Base-by-base conservation (phyloP, 345 rosid species). In the Arabis alpina region DNA sequence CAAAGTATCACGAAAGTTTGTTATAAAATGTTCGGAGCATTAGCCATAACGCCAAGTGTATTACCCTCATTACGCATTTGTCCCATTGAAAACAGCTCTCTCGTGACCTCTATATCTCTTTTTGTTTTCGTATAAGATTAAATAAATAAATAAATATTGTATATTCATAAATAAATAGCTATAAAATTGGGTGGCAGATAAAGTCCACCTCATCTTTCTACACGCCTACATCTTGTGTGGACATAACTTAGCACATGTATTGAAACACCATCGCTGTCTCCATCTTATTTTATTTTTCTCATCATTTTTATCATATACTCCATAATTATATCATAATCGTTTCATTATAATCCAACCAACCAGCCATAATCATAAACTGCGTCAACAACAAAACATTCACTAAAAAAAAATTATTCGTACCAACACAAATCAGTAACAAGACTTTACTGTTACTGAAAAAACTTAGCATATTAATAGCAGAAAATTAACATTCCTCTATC, bases 151-250 rank as follows among this genome's bases (percentile, higher is more conserved):
- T 34, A 34, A 7, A 34, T 34, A 34, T 34, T 34, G 8, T 54
- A 11, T 41, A 42, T 23, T 24, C 19, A 19, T 9, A 37, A 27
- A 49, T 64, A 57, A 57, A 5, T 28, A 4, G 12, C 49, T 50
- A 15, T 51, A 28, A 66, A 58, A 25, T 54, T 68, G 79, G 59
- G 74, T 75, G 79, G 79, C 79, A 68, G 30, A 62, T 68, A 75
- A 55, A 75, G 65, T 75, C 79, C 79, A 75, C 74, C 70, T 68
- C 79, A 75, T 75, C 78, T 68, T 62, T 61, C 25, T 67, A 61
- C 57, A 67, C 68, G 34, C 78, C 73, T 61, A 53, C 64, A 54
- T 75, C 70, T 9, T 54, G 64, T 54, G 64, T 61, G 74, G 79
- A 54, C 79, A 62, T 41, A 61, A 62, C 65, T 68, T 10, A 55